These are phyloP conservation scores for Starmerella tilneyi DNA, from an alignment of 805 yeast genomes.

Conservation along the genomic window DNA sequence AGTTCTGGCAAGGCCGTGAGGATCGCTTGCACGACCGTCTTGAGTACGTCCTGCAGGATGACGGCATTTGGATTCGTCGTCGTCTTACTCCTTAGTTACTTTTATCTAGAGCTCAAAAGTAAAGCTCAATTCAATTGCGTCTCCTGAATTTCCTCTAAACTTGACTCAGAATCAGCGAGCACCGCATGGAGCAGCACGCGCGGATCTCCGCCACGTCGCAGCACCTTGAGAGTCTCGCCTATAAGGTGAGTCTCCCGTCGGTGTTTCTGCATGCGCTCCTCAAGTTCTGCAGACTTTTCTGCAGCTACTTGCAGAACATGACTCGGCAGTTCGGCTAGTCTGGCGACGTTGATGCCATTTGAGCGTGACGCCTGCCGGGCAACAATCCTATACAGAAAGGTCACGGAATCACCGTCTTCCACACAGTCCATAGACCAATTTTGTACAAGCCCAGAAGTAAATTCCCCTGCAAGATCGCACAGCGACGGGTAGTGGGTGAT, in stretches of 20 bases:
- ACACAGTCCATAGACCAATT: constrained; percentile 66
- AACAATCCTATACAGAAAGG: constrained; percentile 44
- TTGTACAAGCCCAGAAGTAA: constrained; percentile 32
- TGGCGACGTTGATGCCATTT: constrained; percentile 80
- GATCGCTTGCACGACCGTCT: constrained; percentile 85
- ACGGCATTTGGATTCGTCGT: constrained; percentile 49
- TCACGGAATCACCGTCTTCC: constrained; percentile 33
- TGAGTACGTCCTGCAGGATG: constrained; percentile 47
- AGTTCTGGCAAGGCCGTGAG: constrained; percentile 93
- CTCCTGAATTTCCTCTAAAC: not conserved
- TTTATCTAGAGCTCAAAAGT: not conserved
- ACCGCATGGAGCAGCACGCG: not conserved
- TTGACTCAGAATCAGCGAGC: not conserved
- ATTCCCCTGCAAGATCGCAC: constrained; percentile 40
- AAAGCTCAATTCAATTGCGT: not conserved
- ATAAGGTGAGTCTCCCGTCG: not conserved
- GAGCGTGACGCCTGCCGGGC: constrained; percentile 50
- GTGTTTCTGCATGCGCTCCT: not conserved
- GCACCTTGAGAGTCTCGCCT: not conserved
- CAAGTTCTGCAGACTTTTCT: constrained; percentile 18
- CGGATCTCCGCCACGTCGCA: not conserved
- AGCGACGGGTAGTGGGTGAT: constrained; percentile 77
- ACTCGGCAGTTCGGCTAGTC: constrained; percentile 48
- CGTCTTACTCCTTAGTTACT: constrained; percentile 56
- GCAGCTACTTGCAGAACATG: constrained; percentile 25